Evolutionary conservation across 1,284 basidiomycete species (phyloP), one percentile per base, ranked within the genome.

Genomic region (Cutaneotrichosporon mucoides): DNA sequence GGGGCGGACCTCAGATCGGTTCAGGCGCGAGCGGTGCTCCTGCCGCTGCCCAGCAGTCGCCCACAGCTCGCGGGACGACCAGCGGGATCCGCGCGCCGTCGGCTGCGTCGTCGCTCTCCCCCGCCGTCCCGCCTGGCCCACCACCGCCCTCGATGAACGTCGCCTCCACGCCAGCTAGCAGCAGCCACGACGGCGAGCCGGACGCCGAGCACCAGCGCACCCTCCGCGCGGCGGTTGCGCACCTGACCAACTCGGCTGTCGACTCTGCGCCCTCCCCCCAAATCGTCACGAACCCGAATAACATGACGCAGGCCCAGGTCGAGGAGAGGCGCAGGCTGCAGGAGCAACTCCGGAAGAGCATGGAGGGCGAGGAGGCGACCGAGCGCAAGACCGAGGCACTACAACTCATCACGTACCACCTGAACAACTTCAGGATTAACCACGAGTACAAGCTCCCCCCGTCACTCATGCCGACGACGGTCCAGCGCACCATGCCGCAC

Each of bases 401-500:
- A 57, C 71, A 70, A 67, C 61, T 76, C 33, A 71, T 75, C 56
- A 86, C 89, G 60, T 92, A 93, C 73, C 90, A 94, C 71, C 80
- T 94, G 53, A 88, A 92, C 68, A 93, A 94, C 61, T 79, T 75
- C 67, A 70, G 77, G 15, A 66, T 76, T 47, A 80, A 81, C 61
- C 76, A 86, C 59, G 83, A 85, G 16, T 95, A 95, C 74, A 89
- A 87, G 71, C 81, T 95, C n/a, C 92, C 92, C 1, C 85, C 88
- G 3, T 92, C 90, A 6, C 80, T 95, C 53, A 84, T 88, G 5
- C 91, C 92, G 1, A 92, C 92, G 1, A 78, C 88, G 11, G 86
- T 92, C 6, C 92, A 95, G 78, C 85, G 86, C 68, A 90, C 89
- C 4, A 85, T 94, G 46, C 88, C 90, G 56, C 92, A 95, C 73